Evolutionary conservation across 495 filamentous ascomycete genomes (phyloP).

Genomic region (Penicillium atrosanguineum): DNA sequence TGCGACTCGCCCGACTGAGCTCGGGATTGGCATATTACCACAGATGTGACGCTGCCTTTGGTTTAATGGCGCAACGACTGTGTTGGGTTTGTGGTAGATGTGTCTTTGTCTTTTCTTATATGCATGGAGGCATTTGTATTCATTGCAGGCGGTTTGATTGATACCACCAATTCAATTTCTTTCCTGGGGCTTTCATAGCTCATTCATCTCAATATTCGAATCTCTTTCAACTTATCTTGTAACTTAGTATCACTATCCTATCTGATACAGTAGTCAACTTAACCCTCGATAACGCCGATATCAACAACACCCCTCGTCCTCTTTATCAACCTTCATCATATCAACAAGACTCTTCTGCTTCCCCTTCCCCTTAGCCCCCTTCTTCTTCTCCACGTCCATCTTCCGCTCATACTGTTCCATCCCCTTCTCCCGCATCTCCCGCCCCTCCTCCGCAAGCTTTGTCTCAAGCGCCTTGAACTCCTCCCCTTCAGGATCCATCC

Average conservation of each 20-base stretch:
- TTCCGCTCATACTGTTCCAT: conserved; percentile 75
- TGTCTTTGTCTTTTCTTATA: conserved; percentile 4
- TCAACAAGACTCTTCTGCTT: conserved; percentile 45
- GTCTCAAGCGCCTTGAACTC: conserved; percentile 65
- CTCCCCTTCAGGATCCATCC: conserved; percentile 66
- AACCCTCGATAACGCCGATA: background rate
- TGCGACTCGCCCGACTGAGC: conserved; percentile 1
- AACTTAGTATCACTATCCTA: background rate
- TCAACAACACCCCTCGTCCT: conserved; percentile 1
- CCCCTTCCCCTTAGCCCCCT: conserved; percentile 39
- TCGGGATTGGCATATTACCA: conserved; percentile 3
- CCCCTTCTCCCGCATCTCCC: conserved; percentile 66
- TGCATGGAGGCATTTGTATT: conserved; percentile 24
- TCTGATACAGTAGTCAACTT: no score
- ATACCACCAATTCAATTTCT: conserved; percentile 27
- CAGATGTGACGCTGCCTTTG: conserved; percentile 13
- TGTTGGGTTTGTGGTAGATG: conserved; percentile 7
- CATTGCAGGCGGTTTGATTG: conserved; percentile 22
- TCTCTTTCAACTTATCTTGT: background rate
- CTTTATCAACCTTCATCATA: conserved; percentile 34
- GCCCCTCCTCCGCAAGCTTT: conserved; percentile 64
- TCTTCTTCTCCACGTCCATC: conserved; percentile 56
- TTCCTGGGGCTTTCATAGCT: background rate
- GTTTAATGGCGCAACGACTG: conserved; percentile 10
- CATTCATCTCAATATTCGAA: conserved; percentile 1